Conservation (phyloP, 228 moss, liverwort and hornwort genomes). For the Sphagnum magellanicum region DNA sequence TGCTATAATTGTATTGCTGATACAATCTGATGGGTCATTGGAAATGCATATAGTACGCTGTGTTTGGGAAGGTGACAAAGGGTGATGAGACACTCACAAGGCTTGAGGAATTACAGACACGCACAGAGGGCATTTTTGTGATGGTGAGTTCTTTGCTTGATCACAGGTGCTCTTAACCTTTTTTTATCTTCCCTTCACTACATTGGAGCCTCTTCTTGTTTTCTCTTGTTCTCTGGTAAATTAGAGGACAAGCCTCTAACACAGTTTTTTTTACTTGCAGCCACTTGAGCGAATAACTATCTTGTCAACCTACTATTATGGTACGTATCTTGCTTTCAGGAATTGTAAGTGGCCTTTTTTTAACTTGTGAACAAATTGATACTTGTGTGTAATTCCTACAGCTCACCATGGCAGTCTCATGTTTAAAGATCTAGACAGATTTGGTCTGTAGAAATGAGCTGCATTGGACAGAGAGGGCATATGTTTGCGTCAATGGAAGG, state of each 20-base stretch:
- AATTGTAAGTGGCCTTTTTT: neutral
- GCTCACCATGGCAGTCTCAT: neutral
- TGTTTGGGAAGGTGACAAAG: slow-evolving; percentile 94
- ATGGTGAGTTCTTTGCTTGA: slow-evolving; percentile 43
- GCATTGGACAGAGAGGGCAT: neutral
- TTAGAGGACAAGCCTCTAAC: too few relatives aligned
- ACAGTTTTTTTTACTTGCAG: slow-evolving; percentile 22
- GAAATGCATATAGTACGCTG: slow-evolving; percentile 54
- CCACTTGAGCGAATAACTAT: slow-evolving; percentile 87
- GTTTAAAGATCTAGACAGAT: neutral
- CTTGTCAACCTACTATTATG: slow-evolving; percentile 84
- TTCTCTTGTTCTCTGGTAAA: too few relatives aligned
- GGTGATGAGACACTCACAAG: slow-evolving; percentile 82
- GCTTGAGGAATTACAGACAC: slow-evolving; percentile 81
- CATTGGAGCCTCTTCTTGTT: too few relatives aligned
- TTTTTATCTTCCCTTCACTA: too few relatives aligned
- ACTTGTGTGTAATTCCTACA: neutral
- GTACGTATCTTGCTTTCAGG: slow-evolving; percentile 17
- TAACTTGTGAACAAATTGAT: neutral
- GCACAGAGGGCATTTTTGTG: slow-evolving; percentile 91
- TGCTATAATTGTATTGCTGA: too few relatives aligned
- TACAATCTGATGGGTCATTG: too few relatives aligned
- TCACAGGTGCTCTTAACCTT: too few relatives aligned
- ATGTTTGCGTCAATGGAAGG: neutral
- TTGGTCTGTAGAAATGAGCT: too few relatives aligned